These are phyloP conservation scores for Cryptosporidium felis DNA, from an alignment of 169 alveolate species.

Conservation along the genomic window DNA sequence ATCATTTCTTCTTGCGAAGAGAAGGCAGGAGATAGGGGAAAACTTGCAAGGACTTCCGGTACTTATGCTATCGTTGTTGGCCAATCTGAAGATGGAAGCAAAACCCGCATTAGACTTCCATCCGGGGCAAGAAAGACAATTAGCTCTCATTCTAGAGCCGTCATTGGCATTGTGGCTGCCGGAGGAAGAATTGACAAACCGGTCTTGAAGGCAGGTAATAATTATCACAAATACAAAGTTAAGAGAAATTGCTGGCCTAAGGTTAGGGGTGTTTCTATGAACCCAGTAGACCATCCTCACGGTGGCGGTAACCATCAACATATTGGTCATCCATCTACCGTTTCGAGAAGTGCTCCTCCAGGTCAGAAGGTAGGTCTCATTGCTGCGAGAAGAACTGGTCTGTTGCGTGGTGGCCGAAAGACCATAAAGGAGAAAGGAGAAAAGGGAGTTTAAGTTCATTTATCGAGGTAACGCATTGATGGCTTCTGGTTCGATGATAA, in stretches of 20 bases:
- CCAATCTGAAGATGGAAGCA: constrained; percentile 96
- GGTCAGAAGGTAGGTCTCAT: constrained; percentile 99
- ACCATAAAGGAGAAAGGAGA: constrained; percentile 59
- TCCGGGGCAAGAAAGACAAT: constrained; percentile 97
- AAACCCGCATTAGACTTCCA: constrained; percentile 97
- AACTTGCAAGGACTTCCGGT: constrained; percentile 97
- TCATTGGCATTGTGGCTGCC: constrained; percentile 98
- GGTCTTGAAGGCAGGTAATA: constrained; percentile 97
- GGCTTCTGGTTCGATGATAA: constrained; percentile 41
- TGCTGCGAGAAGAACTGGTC: constrained; percentile 99
- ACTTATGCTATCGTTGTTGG: constrained; percentile 89
- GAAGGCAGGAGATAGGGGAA: constrained; percentile 98
- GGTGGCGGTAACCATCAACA: constrained; percentile 99
- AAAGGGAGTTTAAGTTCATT: constrained; percentile 50
- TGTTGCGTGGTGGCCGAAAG: constrained; percentile 94
- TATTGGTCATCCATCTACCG: constrained; percentile 99
- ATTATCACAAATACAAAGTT: constrained; percentile 96
- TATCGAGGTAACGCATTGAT: neutral
- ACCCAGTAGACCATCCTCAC: constrained; percentile 99
- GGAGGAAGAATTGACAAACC: constrained; percentile 99
- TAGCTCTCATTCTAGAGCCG: constrained; percentile 90
- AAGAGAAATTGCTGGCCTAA: constrained; percentile 99
- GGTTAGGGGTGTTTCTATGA: constrained; percentile 99
- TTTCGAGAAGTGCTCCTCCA: constrained; percentile 96
- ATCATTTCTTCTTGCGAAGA: constrained; percentile 95